Evolutionary conservation across 495 filamentous ascomycete species (phyloP).

Genomic region (Pyrenopolyporus hunteri): DNA sequence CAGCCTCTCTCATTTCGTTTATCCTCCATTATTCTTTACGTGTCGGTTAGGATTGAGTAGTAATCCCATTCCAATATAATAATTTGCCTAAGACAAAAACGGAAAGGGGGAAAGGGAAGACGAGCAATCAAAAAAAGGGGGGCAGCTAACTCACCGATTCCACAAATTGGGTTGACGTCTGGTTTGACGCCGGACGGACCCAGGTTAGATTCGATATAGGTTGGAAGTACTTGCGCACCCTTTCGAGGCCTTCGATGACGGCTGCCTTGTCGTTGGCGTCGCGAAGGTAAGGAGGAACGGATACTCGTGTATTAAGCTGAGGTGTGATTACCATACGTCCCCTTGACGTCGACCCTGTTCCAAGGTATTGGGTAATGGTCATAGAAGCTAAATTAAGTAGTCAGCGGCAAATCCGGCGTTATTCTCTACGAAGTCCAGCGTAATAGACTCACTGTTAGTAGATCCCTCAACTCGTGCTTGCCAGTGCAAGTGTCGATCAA

Average conservation of each 20-base stretch:
- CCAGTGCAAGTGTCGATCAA: conserved; percentile 62
- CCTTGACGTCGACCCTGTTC: conserved; percentile 58
- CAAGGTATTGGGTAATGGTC: conserved; percentile 62
- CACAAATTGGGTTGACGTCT: conserved; percentile 56
- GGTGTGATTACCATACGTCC: conserved; percentile 57
- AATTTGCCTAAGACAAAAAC: not conserved
- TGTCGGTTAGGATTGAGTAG: no score
- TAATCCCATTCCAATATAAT: no score
- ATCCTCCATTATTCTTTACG: not conserved
- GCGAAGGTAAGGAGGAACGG: conserved; percentile 51
- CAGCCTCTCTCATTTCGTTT: not conserved
- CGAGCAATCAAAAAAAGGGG: not conserved
- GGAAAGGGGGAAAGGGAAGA: conserved; percentile 8
- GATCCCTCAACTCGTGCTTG: conserved; percentile 59
- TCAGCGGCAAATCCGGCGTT: no score
- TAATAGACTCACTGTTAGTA: conserved; percentile 34
- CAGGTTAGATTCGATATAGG: conserved; percentile 57
- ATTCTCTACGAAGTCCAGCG: not conserved
- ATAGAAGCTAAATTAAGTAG: conserved; percentile 40
- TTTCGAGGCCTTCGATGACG: conserved; percentile 53
- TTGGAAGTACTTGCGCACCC: conserved; percentile 55
- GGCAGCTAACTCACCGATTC: conserved; percentile 37
- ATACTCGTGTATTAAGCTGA: conserved; percentile 53
- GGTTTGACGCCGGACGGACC: conserved; percentile 53
- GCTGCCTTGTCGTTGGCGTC: conserved; percentile 46